Percentiles rank a stretch among this genome's conserved stretches.
Conservation (phyloP, 345 rosid species). For the Ceriops zippeliana region DNA sequence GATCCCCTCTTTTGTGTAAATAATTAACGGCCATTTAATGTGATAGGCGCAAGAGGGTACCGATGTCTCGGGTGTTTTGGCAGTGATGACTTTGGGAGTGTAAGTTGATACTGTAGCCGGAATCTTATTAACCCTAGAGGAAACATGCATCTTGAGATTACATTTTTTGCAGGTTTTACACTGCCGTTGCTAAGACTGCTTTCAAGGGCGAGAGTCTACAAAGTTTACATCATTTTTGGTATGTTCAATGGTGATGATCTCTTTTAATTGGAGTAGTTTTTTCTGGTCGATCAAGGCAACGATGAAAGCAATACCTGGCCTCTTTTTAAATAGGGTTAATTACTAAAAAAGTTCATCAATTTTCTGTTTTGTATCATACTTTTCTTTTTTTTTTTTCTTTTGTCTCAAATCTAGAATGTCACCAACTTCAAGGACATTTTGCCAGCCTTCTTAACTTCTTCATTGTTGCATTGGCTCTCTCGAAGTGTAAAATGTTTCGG, state of each 20-base stretch:
- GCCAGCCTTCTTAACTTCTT: no score
- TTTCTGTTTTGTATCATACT: no score
- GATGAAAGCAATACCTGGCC: no score
- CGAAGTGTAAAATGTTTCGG: no score
- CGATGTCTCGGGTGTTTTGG: slow-evolving; percentile 85
- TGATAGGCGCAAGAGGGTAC: slow-evolving; percentile 87
- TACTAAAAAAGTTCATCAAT: no score
- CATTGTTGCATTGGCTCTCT: no score
- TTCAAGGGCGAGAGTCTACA: slow-evolving; percentile 92
- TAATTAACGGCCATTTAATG: slow-evolving; percentile 21
- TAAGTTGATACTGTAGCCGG: slow-evolving; percentile 36
- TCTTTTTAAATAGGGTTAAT: no score
- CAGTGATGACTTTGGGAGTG: slow-evolving; percentile 99
- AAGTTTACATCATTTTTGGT: slow-evolving; percentile 97
- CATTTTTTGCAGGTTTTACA: slow-evolving; percentile 70
- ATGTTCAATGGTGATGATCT: slow-evolving; percentile 17
- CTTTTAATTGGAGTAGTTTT: not conserved
- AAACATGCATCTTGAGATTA: slow-evolving; percentile 15
- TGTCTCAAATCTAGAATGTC: no score
- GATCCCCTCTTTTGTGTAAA: not conserved
- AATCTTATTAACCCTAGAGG: slow-evolving; percentile 10
- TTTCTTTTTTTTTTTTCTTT: no score
- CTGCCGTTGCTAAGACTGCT: slow-evolving; percentile 86
- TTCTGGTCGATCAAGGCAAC: no score
- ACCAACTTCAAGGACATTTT: no score